A percentile compares a stretch with the other conserved stretches of the same genome.
These are phyloP conservation scores for Astrothelium subdiscretum DNA, from an alignment of 495 filamentous ascomycete genomes.

Conservation along the genomic window DNA sequence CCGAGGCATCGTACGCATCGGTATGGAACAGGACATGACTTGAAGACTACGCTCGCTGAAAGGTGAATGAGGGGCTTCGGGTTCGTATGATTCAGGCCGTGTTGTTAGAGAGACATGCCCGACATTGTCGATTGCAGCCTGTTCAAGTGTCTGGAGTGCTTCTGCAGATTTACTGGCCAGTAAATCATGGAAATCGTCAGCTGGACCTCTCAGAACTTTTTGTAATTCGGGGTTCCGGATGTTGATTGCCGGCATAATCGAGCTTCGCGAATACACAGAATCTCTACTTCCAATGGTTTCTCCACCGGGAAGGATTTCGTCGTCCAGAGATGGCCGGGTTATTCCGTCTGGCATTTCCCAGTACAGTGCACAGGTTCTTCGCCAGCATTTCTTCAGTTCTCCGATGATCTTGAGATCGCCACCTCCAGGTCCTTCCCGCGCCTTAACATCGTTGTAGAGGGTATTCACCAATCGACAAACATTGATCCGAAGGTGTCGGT, in stretches of 20 bases:
- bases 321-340: conserved; percentile 45
- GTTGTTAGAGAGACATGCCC: neutral
- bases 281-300: neutral
- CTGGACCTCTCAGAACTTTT: neutral
- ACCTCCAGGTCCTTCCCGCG: conserved; percentile 43
- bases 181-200: neutral
- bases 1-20: conserved; percentile 30
- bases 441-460: conserved; percentile 51
- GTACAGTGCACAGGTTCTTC: conserved; percentile 74
- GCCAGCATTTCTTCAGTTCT: conserved; percentile 95
- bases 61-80: conserved; percentile 15
- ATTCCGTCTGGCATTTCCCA: conserved; percentile 50
- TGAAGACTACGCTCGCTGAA: conserved; percentile 49
- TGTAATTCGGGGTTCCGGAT: neutral
- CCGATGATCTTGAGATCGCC: conserved; percentile 85
- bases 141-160: neutral
- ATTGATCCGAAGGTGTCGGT: conserved; percentile 60
- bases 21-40: conserved; percentile 75
- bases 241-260: neutral
- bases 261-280: neutral
- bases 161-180: neutral
- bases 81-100: neutral
- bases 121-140: neutral
- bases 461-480: conserved; percentile 78
- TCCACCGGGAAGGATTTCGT: conserved; percentile 59